phyloP scores from a whole-genome alignment of 139 green algal genomes.

The Chlorella sp. region DNA sequence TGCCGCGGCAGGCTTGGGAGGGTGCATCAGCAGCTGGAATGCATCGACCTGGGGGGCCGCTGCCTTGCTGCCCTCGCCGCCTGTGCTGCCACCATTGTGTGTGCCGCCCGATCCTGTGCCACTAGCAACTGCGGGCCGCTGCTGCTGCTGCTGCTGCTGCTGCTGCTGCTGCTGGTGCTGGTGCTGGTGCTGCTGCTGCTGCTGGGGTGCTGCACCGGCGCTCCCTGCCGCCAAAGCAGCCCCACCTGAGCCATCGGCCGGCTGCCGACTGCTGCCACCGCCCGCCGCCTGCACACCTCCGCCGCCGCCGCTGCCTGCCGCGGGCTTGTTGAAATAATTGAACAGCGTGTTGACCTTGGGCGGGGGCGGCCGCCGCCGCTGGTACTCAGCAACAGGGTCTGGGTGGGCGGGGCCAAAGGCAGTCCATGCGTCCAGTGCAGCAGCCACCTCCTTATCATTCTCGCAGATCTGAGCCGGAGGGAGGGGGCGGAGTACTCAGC shows the following conservation, averaged over 20 bases:
- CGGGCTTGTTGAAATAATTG: neutral
- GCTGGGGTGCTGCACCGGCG: neutral
- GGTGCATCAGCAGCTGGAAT: neutral
- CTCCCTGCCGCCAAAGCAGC: too few species aligned
- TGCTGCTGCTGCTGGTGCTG: neutral
- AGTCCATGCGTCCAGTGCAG: slow-evolving; percentile 44
- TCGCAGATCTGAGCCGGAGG: slow-evolving; percentile 32
- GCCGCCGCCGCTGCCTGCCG: neutral
- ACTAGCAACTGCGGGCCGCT: neutral
- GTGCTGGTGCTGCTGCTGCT: neutral
- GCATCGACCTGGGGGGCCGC: neutral
- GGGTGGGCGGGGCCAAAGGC: neutral
- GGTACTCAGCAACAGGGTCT: slow-evolving; percentile 9
- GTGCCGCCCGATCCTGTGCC: too few species aligned
- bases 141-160: neutral
- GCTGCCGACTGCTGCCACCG: neutral
- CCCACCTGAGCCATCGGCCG: too few species aligned
- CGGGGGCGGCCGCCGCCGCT: neutral
- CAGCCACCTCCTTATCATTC: slow-evolving; percentile 48
- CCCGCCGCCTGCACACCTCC: neutral
- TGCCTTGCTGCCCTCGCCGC: neutral
- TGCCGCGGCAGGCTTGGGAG: neutral
- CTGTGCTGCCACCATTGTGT: neutral
- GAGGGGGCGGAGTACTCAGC: neutral
- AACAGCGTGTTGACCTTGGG: slow-evolving; percentile 12